Conservation (phyloP, 352 stramenopile species). For the Phytopythium aichiense region DNA sequence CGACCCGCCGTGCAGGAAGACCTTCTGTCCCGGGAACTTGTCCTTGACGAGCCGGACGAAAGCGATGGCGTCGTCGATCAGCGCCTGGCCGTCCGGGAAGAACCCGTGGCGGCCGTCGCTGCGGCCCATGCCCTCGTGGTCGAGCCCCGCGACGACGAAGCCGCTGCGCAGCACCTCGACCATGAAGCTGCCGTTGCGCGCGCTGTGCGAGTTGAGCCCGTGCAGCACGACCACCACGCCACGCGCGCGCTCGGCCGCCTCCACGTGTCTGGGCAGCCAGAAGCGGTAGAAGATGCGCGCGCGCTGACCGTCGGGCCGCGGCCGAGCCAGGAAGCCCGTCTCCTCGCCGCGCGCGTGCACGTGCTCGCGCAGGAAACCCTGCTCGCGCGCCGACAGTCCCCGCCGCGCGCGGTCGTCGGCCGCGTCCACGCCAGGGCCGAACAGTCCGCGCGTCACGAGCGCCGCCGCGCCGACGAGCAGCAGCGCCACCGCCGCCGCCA, state of each 20-base stretch:
- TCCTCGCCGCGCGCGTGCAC: slow-evolving; percentile 46
- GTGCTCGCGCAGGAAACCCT: slow-evolving; percentile 47
- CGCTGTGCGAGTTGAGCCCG: slow-evolving; percentile 76
- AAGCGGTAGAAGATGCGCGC: slow-evolving; percentile 70
- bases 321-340: slow-evolving; percentile 36
- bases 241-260: slow-evolving; percentile 18
- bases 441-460: slow-evolving; percentile 26
- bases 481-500: background rate
- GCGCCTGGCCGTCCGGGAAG: slow-evolving; percentile 51
- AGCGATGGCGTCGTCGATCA: slow-evolving; percentile 67
- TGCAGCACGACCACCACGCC: slow-evolving; percentile 73
- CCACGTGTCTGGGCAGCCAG: slow-evolving; percentile 49
- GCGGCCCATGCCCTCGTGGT: slow-evolving; percentile 74
- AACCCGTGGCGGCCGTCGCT: slow-evolving; percentile 75
- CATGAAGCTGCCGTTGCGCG: slow-evolving; percentile 75
- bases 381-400: slow-evolving; percentile 41
- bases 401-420: slow-evolving; percentile 33
- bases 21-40: slow-evolving; percentile 59
- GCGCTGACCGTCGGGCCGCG: slow-evolving; percentile 28
- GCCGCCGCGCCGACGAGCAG: slow-evolving; percentile 18
- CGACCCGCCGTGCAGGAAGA: slow-evolving; percentile 75
- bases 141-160: slow-evolving; percentile 61
- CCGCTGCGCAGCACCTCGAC: slow-evolving; percentile 53
- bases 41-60: slow-evolving; percentile 50
- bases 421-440: slow-evolving; percentile 52